These are phyloP conservation scores for Cryptococcus floricola DNA, from an alignment of 1,284 basidiomycete genomes.

Conservation along the genomic window DNA sequence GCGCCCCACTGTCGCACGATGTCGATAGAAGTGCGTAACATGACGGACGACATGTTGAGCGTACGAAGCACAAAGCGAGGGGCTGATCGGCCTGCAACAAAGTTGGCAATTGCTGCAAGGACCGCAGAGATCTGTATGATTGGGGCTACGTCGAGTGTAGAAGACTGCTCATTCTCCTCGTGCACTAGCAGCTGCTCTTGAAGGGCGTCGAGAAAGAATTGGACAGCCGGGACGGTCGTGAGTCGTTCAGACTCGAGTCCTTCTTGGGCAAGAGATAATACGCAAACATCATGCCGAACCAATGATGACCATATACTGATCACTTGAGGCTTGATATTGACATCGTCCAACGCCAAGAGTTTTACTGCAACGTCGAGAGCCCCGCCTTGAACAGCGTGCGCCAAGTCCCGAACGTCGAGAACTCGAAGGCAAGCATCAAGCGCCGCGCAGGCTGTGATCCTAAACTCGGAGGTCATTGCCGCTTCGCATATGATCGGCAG, in stretches of 20 bases:
- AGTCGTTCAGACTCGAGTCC: conserved; percentile 14
- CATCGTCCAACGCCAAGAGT: conserved; percentile 21
- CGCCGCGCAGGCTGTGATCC: conserved; percentile 22
- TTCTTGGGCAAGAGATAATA: conserved; percentile 13
- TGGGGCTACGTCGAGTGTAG: background rate
- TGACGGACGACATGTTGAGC: conserved; percentile 17
- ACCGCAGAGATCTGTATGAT: conserved; percentile 29
- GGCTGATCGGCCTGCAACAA: conserved; percentile 15
- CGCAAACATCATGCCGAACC: conserved; percentile 22
- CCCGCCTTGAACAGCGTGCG: conserved; percentile 32
- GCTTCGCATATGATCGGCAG: conserved; percentile 38
- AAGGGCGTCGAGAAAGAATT: conserved; percentile 28
- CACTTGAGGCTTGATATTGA: conserved; percentile 12
- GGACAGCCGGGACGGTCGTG: conserved; percentile 13
- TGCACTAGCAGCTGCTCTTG: conserved; percentile 15
- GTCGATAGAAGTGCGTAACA: conserved; percentile 16
- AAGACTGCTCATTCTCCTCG: background rate
- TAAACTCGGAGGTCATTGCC: conserved; percentile 15
- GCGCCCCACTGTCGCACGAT: conserved; percentile 38
- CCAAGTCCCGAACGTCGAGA: conserved; percentile 19
- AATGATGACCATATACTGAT: conserved; percentile 36
- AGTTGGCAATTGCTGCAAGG: conserved; percentile 28
- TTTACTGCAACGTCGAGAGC: conserved; percentile 28
- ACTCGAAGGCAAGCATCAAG: conserved; percentile 26
- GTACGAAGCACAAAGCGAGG: conserved; percentile 19